phyloP scores from a whole-genome alignment of 305 asterid species.

The Solanum hybrid region DNA sequence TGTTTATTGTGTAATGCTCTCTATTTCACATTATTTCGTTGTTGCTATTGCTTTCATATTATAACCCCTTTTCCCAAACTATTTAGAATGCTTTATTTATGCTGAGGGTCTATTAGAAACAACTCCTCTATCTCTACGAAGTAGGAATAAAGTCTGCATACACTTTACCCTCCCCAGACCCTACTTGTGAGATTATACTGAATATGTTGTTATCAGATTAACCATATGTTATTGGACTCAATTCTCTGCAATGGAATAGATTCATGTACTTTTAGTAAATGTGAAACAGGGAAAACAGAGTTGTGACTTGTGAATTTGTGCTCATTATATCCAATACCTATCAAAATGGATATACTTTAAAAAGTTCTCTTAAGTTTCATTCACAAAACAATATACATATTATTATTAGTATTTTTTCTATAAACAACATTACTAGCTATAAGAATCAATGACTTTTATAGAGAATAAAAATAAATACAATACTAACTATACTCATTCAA shows the following conservation, averaged over 20 bases:
- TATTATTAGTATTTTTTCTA: not conserved
- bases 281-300: not conserved
- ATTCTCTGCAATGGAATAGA: not conserved
- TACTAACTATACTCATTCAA: slow-evolving; percentile 31
- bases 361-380: slow-evolving; percentile 8
- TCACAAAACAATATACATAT: slow-evolving; percentile 7
- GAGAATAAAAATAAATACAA: not conserved
- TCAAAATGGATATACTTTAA: not conserved
- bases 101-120: not conserved
- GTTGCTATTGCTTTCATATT: not conserved
- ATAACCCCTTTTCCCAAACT: not conserved
- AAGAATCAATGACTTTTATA: not conserved
- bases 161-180: not conserved
- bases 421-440: not conserved
- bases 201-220: not conserved
- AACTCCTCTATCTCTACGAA: not conserved
- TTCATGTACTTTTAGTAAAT: not conserved
- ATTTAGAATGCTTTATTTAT: not conserved
- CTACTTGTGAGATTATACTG: not conserved
- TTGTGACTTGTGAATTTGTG: not conserved
- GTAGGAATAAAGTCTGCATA: not conserved
- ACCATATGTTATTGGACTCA: not conserved
- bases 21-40: not conserved
- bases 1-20: not conserved
- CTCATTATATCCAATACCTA: not conserved